Conservation (phyloP, 164 flowering plant species). For the Piper betle region DNA sequence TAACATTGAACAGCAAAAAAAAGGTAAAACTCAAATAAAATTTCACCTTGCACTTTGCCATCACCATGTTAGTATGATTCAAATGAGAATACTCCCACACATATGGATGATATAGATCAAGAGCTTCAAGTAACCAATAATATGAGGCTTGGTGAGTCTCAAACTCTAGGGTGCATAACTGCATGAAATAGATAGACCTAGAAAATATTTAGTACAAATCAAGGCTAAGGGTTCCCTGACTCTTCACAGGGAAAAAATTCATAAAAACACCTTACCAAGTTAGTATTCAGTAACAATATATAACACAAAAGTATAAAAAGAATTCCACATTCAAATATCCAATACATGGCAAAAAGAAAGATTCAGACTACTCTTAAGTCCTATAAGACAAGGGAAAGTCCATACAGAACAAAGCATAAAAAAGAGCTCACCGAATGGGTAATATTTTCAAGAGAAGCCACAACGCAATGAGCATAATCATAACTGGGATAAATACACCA, state of each 20-base stretch:
- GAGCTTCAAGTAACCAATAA: slow-evolving; percentile 80
- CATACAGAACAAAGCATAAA: not conserved
- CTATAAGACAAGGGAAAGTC: not conserved
- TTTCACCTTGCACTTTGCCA: slow-evolving; percentile 96
- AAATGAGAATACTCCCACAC: slow-evolving; percentile 98
- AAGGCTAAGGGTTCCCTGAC: not conserved
- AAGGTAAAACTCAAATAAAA: not conserved
- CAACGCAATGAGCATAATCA: slow-evolving; percentile 95
- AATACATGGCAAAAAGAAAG: too few relatives aligned
- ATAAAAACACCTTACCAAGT: too few relatives aligned
- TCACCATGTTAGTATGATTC: slow-evolving; percentile 82
- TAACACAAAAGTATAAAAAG: too few relatives aligned
- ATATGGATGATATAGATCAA: slow-evolving; percentile 78
- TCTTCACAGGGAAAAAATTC: too few relatives aligned
- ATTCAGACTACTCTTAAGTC: too few relatives aligned
- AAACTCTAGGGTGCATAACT: slow-evolving; percentile 95
- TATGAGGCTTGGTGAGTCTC: slow-evolving; percentile 99
- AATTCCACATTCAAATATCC: too few relatives aligned
- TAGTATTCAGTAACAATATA: too few relatives aligned
- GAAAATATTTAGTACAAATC: not conserved
- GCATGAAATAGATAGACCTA: slow-evolving; percentile 9
- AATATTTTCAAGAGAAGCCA: slow-evolving; percentile 90
- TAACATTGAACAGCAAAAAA: not conserved
- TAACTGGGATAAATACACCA: slow-evolving; percentile 99
- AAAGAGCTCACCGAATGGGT: slow-evolving; percentile 77